Evolutionary conservation across 2,329 filamentous ascomycete species (phyloP).

Genomic region (Fusarium sp.): DNA sequence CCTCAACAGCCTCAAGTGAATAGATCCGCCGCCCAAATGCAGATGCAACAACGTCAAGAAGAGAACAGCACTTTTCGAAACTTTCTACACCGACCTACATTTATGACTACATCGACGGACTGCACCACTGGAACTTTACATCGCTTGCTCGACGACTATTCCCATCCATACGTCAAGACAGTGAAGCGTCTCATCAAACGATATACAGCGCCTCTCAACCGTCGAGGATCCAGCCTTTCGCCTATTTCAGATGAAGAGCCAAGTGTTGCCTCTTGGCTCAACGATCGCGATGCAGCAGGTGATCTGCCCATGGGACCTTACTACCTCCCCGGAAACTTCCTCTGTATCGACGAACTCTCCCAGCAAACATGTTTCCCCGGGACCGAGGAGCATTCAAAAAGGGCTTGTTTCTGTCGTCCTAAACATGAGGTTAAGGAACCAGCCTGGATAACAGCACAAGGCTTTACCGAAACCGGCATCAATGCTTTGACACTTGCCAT

Average conservation of each 20-base stretch:
- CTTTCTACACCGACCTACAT: slow-evolving; percentile 50
- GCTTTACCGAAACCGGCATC: slow-evolving; percentile 33
- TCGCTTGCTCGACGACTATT: slow-evolving; percentile 48
- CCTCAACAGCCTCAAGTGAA: not conserved
- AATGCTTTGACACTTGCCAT: slow-evolving; percentile 25
- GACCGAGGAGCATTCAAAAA: slow-evolving; percentile 38
- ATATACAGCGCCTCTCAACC: slow-evolving; percentile 49
- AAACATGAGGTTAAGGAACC: slow-evolving; percentile 38
- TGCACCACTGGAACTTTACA: slow-evolving; percentile 52
- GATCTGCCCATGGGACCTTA: slow-evolving; percentile 35
- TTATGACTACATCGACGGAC: slow-evolving; percentile 54
- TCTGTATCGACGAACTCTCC: slow-evolving; percentile 49
- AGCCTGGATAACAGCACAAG: slow-evolving; percentile 47
- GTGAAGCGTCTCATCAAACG: slow-evolving; percentile 54
- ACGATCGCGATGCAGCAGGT: slow-evolving; percentile 44
- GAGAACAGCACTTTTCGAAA: slow-evolving; percentile 34
- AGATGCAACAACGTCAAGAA: slow-evolving; percentile 14
- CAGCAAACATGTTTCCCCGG: slow-evolving; percentile 31
- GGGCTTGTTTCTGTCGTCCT: slow-evolving; percentile 47
- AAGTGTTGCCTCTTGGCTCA: slow-evolving; percentile 41
- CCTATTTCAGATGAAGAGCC: slow-evolving; percentile 39
- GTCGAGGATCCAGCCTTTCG: slow-evolving; percentile 35
- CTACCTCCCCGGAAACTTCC: slow-evolving; percentile 62
- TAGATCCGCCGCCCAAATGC: not conserved
- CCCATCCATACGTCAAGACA: slow-evolving; percentile 50